phyloP scores from a whole-genome alignment of 2,329 filamentous ascomycete species.

The Penicillium sp. region DNA sequence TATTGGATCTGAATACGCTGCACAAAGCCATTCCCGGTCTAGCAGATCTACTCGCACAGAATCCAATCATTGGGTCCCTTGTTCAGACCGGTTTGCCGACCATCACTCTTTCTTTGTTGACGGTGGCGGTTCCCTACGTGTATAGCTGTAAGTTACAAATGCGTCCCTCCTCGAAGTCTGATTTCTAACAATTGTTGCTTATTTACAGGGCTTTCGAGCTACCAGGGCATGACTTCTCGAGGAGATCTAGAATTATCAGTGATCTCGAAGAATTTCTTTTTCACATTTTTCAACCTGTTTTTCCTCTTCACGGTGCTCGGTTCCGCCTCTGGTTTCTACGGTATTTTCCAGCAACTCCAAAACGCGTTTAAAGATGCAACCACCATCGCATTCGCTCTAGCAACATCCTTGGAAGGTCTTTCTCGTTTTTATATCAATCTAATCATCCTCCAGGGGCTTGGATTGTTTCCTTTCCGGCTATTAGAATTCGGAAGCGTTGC shows the following conservation, averaged over 20 bases:
- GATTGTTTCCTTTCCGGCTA: conserved; percentile 86
- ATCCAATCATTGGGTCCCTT: conserved; percentile 68
- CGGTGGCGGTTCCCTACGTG: conserved; percentile 83
- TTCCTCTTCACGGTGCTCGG: conserved; percentile 87
- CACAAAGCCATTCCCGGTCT: conserved; percentile 67
- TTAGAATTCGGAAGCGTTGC: conserved; percentile 83
- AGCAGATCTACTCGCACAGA: conserved; percentile 61
- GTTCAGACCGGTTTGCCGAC: conserved; percentile 87
- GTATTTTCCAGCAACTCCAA: conserved; percentile 60
- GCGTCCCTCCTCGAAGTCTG: not conserved
- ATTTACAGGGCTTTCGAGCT: conserved; percentile 65
- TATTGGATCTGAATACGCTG: conserved; percentile 79
- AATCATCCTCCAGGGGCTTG: conserved; percentile 89
- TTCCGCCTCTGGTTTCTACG: conserved; percentile 70
- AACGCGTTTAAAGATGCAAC: conserved; percentile 75
- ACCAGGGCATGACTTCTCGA: conserved; percentile 91
- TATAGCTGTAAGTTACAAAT: conserved; percentile 67
- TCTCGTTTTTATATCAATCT: conserved; percentile 88
- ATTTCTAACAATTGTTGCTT: not conserved
- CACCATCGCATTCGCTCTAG: conserved; percentile 70
- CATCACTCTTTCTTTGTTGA: conserved; percentile 77
- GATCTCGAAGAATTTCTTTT: conserved; percentile 99
- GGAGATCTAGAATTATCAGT: conserved; percentile 91
- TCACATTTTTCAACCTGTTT: conserved; percentile 98
- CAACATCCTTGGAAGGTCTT: conserved; percentile 68